Percentiles rank a stretch among this genome's conserved stretches.
phyloP scores from a whole-genome alignment of 2,329 filamentous ascomycete genomes.

The Blastomyces silverae region DNA sequence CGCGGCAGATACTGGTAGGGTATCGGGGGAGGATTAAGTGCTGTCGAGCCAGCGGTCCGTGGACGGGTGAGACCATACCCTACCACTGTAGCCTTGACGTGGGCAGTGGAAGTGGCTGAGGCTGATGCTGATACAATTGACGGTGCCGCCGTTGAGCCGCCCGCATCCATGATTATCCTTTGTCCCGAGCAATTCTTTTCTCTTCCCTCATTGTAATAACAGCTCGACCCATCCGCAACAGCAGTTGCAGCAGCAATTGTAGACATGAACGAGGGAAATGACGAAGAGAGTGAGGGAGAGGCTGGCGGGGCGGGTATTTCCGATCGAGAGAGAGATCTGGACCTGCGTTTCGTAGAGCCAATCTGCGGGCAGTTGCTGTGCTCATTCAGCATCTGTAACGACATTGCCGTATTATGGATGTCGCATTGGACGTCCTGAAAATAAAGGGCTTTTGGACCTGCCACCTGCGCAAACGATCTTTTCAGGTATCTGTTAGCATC shows the following conservation, averaged over 20 bases:
- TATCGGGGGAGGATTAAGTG: slow-evolving; percentile 14
- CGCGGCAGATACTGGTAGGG: slow-evolving; percentile 34
- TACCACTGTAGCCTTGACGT: slow-evolving; percentile 12
- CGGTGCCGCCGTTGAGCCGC: slow-evolving; percentile 27
- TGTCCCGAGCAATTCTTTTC: slow-evolving; percentile 24
- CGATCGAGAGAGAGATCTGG: slow-evolving; percentile 22
- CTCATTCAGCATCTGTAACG: slow-evolving; percentile 26
- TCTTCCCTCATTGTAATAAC: slow-evolving; percentile 24
- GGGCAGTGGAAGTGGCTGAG: slow-evolving; percentile 6
- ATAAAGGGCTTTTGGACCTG: slow-evolving; percentile 30
- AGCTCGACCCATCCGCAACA: slow-evolving; percentile 32
- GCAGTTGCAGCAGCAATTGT: slow-evolving; percentile 44
- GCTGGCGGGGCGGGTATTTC: slow-evolving; percentile 40
- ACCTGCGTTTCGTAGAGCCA: slow-evolving; percentile 30
- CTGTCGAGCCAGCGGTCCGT: slow-evolving; percentile 11
- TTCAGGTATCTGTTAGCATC: slow-evolving; percentile 26
- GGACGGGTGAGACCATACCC: slow-evolving; percentile 21
- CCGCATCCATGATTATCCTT: slow-evolving; percentile 17
- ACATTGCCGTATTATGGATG: slow-evolving; percentile 21
- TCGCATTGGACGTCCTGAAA: slow-evolving; percentile 25
- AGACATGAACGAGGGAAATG: slow-evolving; percentile 49
- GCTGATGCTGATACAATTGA: slow-evolving; percentile 20
- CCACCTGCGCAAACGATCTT: slow-evolving; percentile 40
- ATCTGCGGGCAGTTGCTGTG: slow-evolving; percentile 27
- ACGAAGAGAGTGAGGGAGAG: slow-evolving; percentile 37